Base-by-base conservation (phyloP, 2,329 filamentous ascomycete genomes). In the Elsinoe australis region DNA sequence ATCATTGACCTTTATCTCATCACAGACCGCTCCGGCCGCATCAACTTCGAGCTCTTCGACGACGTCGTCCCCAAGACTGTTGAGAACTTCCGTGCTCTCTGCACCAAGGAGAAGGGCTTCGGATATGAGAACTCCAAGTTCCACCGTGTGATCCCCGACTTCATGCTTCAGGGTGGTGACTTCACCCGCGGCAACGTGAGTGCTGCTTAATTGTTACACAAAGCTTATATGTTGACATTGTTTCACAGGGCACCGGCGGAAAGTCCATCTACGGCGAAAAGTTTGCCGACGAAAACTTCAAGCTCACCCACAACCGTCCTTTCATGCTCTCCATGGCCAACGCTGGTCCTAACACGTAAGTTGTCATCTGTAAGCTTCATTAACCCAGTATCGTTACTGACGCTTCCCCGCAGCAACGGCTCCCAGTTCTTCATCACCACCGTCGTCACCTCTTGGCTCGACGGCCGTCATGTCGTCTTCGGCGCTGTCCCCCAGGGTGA, bases 281-380 rank as follows among this genome's bases (percentile, higher is more conserved):
- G 73, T 98, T 98, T 62, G 85, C 87, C 61, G 90, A 98, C 62
- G 90, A 98, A 77, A 94, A 94, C 68, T 96, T 98, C 65, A 79
- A 85, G 54, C 72, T 83, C 66, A 89, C 90, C 74, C 92, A 98
- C 67, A 85, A 92, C 61, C 84, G 82, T 60, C 89, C 92, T 4
- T 95, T 95, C 73, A 73, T 96, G 56, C 76, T 98, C 55, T 94
- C 87, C 65, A 98, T 98, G 92, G 92, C 92, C 62, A 98, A 98
- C 67, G 90, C 92, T 58, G 92, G 92, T 49, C 88, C 89, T 46
- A 94, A 96, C 83, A 96, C 90, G 76, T 80, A 71, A 64, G 75
- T 36, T 32, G 31, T 19, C 17, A 15, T 34, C 42, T 17, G 35
- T 19, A 34, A 38, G 24, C 17, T 29, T 56, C 21, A 50, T 18